Conservation (phyloP, 2,329 filamentous ascomycete genomes). For the Lachnellula arida region DNA sequence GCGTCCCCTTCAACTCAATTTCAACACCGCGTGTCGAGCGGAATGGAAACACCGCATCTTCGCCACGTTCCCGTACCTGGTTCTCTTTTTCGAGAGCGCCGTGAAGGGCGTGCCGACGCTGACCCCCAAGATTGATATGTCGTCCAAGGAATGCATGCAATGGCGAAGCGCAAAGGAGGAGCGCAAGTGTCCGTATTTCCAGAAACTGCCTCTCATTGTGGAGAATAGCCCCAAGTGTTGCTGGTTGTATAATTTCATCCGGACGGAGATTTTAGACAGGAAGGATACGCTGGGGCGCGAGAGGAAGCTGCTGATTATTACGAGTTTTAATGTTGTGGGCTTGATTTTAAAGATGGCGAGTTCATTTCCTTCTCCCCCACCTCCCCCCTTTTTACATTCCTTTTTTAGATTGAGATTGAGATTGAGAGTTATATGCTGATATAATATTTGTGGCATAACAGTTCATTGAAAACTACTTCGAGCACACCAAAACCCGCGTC, state of each 20-base stretch:
- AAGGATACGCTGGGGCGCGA: constrained; percentile 6
- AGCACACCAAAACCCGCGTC: constrained; percentile 3
- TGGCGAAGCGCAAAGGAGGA: not conserved
- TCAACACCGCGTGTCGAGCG: constrained; percentile 3
- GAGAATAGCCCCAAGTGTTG: constrained; percentile 16
- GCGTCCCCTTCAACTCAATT: constrained; percentile 1
- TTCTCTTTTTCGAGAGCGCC: not conserved
- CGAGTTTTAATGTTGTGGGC: constrained; percentile 12
- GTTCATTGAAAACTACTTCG: constrained; percentile 12
- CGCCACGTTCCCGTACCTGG: constrained; percentile 16
- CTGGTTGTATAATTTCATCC: constrained; percentile 17
- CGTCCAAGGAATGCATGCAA: constrained; percentile 7
- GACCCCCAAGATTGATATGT: constrained; percentile 3
- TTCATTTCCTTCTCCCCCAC: not conserved
- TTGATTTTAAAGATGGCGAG: constrained; percentile 19
- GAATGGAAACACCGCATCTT: constrained; percentile 11
- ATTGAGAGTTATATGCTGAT: not conserved
- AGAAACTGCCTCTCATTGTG: constrained; percentile 8
- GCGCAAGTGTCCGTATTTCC: constrained; percentile 6
- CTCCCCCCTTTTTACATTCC: too few species aligned
- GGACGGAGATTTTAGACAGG: not conserved
- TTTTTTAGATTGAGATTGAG: too few species aligned
- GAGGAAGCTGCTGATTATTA: constrained; percentile 19
- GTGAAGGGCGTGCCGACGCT: not conserved
- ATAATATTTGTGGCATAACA: not conserved